Percentiles rank a stretch among this genome's conserved stretches.
phyloP scores from a whole-genome alignment of 306 rosid genomes.

The Quercus mongolica region DNA sequence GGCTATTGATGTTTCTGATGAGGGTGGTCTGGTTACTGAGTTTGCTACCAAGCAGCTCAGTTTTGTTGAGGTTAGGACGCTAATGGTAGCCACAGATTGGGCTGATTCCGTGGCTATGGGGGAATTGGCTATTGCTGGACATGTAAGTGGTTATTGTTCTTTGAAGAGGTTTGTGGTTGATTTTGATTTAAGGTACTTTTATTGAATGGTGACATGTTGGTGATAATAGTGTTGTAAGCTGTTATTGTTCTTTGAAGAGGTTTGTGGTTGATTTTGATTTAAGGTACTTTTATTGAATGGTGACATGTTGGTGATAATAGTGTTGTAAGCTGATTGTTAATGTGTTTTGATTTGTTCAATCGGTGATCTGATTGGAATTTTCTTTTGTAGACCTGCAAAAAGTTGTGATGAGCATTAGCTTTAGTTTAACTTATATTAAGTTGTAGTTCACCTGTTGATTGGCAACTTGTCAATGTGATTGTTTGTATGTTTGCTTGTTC shows the following conservation, averaged over 20 bases:
- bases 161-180: neutral
- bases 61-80: constrained; percentile 78
- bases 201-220: neutral
- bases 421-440: neutral
- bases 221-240: neutral
- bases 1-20: constrained; percentile 75
- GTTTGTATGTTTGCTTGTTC: neutral
- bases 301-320: neutral
- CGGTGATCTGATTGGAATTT: neutral
- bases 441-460: neutral
- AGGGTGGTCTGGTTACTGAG: constrained; percentile 35
- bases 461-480: neutral
- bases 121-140: constrained; percentile 84
- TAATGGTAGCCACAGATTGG: constrained; percentile 95
- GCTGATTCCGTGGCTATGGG: constrained; percentile 54
- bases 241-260: neutral
- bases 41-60: constrained; percentile 33
- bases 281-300: neutral
- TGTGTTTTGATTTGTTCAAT: neutral
- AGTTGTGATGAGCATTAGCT: neutral
- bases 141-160: constrained; percentile 47
- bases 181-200: neutral
- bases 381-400: neutral
- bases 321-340: too few species aligned
- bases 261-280: neutral